phyloP scores from a whole-genome alignment of 1,139 yeast genomes.

The Geotrichum klebahnii region DNA sequence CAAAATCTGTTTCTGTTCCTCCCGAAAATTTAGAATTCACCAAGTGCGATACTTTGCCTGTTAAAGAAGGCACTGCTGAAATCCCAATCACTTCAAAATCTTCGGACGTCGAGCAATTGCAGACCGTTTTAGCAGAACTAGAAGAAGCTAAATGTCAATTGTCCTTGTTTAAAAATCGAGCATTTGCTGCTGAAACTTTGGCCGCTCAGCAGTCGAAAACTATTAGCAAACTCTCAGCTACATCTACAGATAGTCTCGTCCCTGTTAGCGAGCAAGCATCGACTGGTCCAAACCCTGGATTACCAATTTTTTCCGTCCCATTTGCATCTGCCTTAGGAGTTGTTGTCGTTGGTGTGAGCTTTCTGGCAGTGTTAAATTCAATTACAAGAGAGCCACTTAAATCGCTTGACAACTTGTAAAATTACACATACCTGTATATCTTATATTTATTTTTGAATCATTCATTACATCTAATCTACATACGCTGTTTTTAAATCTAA shows the following conservation, averaged over 20 bases:
- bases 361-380: slow-evolving; percentile 31
- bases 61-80: not conserved
- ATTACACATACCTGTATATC: not conserved
- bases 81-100: not conserved
- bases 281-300: not conserved
- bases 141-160: slow-evolving; percentile 23
- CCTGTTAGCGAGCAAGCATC: too few relatives aligned
- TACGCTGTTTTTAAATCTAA: slow-evolving; percentile 1
- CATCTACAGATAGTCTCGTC: not conserved
- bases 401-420: not conserved
- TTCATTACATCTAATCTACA: too few relatives aligned
- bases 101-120: slow-evolving; percentile 15
- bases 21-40: not conserved
- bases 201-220: slow-evolving; percentile 24
- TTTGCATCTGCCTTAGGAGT: slow-evolving; percentile 30
- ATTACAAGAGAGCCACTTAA: slow-evolving; percentile 23
- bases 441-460: not conserved
- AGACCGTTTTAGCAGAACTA: slow-evolving; percentile 22
- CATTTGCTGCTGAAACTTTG: slow-evolving; percentile 27
- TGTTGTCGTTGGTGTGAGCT: slow-evolving; percentile 29
- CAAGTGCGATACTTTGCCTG: not conserved
- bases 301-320: not conserved
- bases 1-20: not conserved
- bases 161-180: slow-evolving; percentile 25
- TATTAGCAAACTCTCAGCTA: slow-evolving; percentile 24